Percentiles rank a stretch among this genome's conserved stretches.
Conservation (phyloP, 2,329 filamentous ascomycete genomes). For the Phyllosticta citribraziliensis region DNA sequence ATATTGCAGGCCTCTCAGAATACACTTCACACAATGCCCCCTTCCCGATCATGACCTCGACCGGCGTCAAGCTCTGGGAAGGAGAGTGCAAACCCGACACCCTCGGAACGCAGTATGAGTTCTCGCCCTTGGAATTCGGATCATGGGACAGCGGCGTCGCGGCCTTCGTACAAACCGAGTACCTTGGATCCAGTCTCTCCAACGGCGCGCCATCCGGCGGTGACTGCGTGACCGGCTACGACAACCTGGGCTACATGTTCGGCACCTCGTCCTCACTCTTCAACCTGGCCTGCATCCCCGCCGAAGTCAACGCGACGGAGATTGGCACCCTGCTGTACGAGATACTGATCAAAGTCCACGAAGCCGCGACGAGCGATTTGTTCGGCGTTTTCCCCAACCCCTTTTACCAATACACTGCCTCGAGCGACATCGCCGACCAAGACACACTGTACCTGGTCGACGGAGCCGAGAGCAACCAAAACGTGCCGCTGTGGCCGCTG, state of each 20-base stretch:
- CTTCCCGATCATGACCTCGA: conserved; percentile 36
- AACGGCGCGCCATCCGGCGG: conserved; percentile 38
- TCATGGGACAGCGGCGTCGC: conserved; percentile 50
- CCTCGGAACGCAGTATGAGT: conserved; percentile 56
- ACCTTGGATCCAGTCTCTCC: conserved; percentile 50
- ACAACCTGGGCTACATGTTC: conserved; percentile 40
- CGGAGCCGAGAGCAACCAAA: conserved; percentile 42
- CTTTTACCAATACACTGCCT: conserved; percentile 40
- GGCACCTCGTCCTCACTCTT: conserved; percentile 38
- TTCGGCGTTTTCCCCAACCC: conserved; percentile 53
- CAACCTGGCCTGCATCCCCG: conserved; percentile 20
- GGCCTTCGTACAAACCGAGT: conserved; percentile 51
- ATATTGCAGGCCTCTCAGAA: conserved; percentile 25
- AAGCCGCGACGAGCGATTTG: conserved; percentile 24
- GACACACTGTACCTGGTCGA: conserved; percentile 39
- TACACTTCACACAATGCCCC: conserved; percentile 33
- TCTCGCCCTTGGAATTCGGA: conserved; percentile 58
- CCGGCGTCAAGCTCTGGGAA: conserved; percentile 14
- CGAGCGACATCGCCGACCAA: conserved; percentile 22
- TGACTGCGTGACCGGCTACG: conserved; percentile 36
- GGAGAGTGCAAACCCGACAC: conserved; percentile 27
- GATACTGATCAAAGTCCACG: conserved; percentile 16
- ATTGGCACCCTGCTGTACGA: conserved; percentile 4
- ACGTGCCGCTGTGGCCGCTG: conserved; percentile 44
- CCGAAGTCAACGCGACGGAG: background rate